A percentile compares a stretch with the other conserved stretches of the same genome.
phyloP scores from a whole-genome alignment of 306 rosid genomes.

The Benincasa hispida region DNA sequence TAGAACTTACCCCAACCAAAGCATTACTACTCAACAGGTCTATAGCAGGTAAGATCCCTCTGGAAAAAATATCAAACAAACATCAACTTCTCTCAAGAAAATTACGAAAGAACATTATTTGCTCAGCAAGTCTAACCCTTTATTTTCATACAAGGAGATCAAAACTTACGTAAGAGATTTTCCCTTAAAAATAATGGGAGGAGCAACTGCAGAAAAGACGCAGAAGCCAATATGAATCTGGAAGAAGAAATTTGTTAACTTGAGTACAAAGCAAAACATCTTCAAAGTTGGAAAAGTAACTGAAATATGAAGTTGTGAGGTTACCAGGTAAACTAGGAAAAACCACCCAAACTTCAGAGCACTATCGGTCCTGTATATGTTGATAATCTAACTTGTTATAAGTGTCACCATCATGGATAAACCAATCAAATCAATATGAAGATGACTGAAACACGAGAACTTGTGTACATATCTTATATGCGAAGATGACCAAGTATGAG shows the following conservation, averaged over 20 bases:
- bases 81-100: slow-evolving; percentile 16
- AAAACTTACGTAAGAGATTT: slow-evolving; percentile 72
- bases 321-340: slow-evolving; percentile 58
- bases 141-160: not conserved
- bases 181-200: slow-evolving; percentile 76
- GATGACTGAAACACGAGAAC: not conserved
- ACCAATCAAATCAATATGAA: not conserved
- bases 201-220: slow-evolving; percentile 69
- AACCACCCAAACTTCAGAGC: slow-evolving; percentile 91
- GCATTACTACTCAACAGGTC: slow-evolving; percentile 33
- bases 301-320: not conserved
- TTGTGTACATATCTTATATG: not conserved
- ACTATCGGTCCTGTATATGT: slow-evolving; percentile 68
- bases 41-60: slow-evolving; percentile 79
- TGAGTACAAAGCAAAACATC: slow-evolving; percentile 11
- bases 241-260: slow-evolving; percentile 16
- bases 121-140: not conserved
- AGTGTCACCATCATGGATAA: not conserved
- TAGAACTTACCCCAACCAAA: slow-evolving; percentile 50
- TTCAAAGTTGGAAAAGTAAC: slow-evolving; percentile 11
- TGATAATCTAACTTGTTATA: not conserved
- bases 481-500: too few relatives aligned
- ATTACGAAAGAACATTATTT: not conserved
- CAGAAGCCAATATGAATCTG: slow-evolving; percentile 85
- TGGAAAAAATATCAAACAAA: slow-evolving; percentile 28